A percentile compares a stretch with the other conserved stretches of the same genome.
phyloP scores from a whole-genome alignment of 108 stramenopile genomes.

The Parmales sp. region DNA sequence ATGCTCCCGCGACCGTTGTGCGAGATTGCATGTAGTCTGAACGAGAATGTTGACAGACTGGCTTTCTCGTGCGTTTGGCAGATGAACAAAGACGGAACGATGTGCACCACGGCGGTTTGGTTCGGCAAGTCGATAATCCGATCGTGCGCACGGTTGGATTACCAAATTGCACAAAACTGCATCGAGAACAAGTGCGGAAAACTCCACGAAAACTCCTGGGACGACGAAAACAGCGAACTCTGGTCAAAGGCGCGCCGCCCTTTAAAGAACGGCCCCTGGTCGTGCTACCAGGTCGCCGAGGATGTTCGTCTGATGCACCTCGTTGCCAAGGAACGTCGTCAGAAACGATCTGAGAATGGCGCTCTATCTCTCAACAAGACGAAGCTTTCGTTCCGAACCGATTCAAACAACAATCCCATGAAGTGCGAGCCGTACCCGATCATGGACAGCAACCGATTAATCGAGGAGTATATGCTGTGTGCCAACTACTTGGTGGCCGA shows the following conservation, averaged over 20 bases:
- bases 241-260: slow-evolving; percentile 79
- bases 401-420: slow-evolving; percentile 58
- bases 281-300: slow-evolving; percentile 64
- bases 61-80: slow-evolving; percentile 89
- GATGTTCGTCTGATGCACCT: slow-evolving; percentile 79
- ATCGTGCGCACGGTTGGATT: slow-evolving; percentile 86
- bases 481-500: slow-evolving; percentile 95
- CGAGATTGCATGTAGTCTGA: slow-evolving; percentile 85
- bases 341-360: slow-evolving; percentile 71
- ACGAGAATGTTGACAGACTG: slow-evolving; percentile 85
- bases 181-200: slow-evolving; percentile 67
- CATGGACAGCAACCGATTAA: slow-evolving; percentile 77
- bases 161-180: slow-evolving; percentile 86
- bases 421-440: slow-evolving; percentile 74
- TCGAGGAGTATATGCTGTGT: slow-evolving; percentile 97
- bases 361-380: slow-evolving; percentile 75
- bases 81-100: slow-evolving; percentile 82
- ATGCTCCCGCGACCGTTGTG: slow-evolving; percentile 85
- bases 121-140: slow-evolving; percentile 88
- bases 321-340: slow-evolving; percentile 69
- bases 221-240: slow-evolving; percentile 32
- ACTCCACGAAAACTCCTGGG: slow-evolving; percentile 36
- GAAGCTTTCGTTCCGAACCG: slow-evolving; percentile 76
- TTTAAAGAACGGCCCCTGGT: slow-evolving; percentile 60
- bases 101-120: slow-evolving; percentile 63